Percentiles rank a stretch among this genome's conserved stretches.
Conservation (phyloP, 2,329 filamentous ascomycete genomes). For the Alternaria viburni region DNA sequence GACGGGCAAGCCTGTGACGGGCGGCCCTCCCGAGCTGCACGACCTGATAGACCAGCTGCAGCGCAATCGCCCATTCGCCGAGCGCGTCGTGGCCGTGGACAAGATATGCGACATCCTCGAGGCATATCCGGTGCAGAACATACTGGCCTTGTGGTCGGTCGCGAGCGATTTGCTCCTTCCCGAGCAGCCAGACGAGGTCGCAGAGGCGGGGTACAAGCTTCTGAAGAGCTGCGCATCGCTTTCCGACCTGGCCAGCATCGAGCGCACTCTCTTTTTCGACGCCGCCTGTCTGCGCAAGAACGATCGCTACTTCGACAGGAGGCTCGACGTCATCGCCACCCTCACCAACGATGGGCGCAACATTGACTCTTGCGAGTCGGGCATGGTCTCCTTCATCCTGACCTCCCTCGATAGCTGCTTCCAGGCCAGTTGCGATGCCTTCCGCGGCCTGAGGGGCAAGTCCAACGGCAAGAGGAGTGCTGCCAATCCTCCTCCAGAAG, state of each 20-base stretch:
- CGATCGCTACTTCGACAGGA: constrained; percentile 38
- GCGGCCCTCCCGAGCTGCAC: constrained; percentile 47
- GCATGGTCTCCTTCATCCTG: constrained; percentile 42
- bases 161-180: constrained; percentile 47
- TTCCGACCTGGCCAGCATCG: constrained; percentile 42
- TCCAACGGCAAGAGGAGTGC: constrained; percentile 33
- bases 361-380: constrained; percentile 47
- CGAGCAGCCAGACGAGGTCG: constrained; percentile 42
- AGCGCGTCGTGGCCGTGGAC: constrained; percentile 40
- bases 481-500: constrained; percentile 31
- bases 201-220: constrained; percentile 43
- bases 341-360: constrained; percentile 49
- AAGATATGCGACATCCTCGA: constrained; percentile 44
- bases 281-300: constrained; percentile 38
- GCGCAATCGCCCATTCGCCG: constrained; percentile 28
- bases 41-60: constrained; percentile 41
- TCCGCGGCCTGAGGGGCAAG: constrained; percentile 29
- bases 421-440: constrained; percentile 37
- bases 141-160: constrained; percentile 46
- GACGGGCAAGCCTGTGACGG: constrained; percentile 31
- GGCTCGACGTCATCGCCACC: constrained; percentile 43
- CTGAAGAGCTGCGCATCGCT: constrained; percentile 43
- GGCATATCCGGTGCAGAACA: constrained; percentile 45
- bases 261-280: constrained; percentile 49
- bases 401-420: constrained; percentile 43